Evolutionary conservation across 2,329 filamentous ascomycete species (phyloP).

Genomic region (Kalaharituber pfeilii): DNA sequence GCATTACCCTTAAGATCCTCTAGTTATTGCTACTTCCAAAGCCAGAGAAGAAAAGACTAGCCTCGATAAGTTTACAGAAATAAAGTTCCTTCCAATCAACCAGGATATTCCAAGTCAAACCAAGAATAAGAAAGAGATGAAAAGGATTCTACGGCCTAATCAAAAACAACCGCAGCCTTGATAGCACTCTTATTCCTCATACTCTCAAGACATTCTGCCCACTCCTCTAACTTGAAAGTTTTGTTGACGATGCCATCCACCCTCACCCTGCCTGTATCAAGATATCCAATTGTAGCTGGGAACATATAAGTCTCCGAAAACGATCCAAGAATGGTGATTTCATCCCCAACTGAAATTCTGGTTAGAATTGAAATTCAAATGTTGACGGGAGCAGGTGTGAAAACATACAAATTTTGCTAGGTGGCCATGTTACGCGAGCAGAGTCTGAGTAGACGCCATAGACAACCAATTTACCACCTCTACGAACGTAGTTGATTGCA

Average conservation of each 20-base stretch:
- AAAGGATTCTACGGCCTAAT: conserved; percentile 35
- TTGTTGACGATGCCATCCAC: conserved; percentile 56
- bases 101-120: too few species aligned
- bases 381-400: conserved; percentile 27
- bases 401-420: conserved; percentile 44
- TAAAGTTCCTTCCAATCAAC: too few species aligned
- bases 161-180: conserved; percentile 56
- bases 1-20: too few species aligned
- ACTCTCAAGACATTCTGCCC: conserved; percentile 49
- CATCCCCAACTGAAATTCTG: conserved; percentile 30
- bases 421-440: conserved; percentile 48
- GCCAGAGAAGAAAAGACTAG: too few species aligned
- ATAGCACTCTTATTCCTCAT: conserved; percentile 58
- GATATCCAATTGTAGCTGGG: conserved; percentile 39
- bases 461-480: conserved; percentile 53
- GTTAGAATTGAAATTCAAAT: conserved; percentile 12
- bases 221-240: conserved; percentile 55
- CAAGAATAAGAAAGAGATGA: too few species aligned
- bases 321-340: conserved; percentile 55
- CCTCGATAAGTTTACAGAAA: too few species aligned
- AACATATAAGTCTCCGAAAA: conserved; percentile 62
- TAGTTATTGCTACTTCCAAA: too few species aligned
- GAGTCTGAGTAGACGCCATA: conserved; percentile 51
- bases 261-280: conserved; percentile 42
- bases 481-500: conserved; percentile 52